phyloP scores from a whole-genome alignment of 768 basidiomycete species.

The Porphyrellus cyaneotinctus region DNA sequence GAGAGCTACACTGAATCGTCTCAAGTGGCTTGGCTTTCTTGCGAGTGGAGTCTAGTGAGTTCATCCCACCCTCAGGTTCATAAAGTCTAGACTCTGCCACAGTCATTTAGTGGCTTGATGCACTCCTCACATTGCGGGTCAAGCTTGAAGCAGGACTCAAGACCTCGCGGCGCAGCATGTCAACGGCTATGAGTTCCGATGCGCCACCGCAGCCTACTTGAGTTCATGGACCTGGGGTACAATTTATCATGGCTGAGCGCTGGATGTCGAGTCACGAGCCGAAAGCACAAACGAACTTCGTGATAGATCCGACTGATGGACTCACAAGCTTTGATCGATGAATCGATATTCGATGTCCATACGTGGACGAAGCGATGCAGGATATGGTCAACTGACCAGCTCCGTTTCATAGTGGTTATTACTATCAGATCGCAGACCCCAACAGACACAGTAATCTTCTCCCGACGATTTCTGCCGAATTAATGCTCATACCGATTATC shows the following conservation, averaged over 20 bases:
- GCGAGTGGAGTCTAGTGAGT: too few relatives aligned
- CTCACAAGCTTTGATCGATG: background rate
- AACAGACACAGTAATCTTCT: background rate
- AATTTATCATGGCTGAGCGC: background rate
- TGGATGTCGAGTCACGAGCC: background rate
- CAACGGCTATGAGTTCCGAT: constrained; percentile 2
- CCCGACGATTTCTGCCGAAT: background rate
- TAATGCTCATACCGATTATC: background rate
- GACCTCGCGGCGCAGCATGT: constrained; percentile 7
- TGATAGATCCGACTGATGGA: background rate
- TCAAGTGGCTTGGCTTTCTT: background rate
- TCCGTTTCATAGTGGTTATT: background rate
- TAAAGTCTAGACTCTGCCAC: constrained; percentile 14
- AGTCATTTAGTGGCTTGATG: constrained; percentile 30
- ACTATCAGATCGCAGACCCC: constrained; percentile 6
- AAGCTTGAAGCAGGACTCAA: background rate
- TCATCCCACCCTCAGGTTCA: constrained; percentile 2
- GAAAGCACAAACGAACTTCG: background rate
- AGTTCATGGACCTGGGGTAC: background rate
- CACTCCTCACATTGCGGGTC: constrained; percentile 6
- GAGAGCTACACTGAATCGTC: constrained; percentile 3
- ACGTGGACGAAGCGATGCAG: too few relatives aligned
- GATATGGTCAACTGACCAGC: background rate
- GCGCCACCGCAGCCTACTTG: constrained; percentile 23
- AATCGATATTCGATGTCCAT: too few relatives aligned